Conservation (phyloP, 2,329 filamentous ascomycete species). For the Fusarium duplospermum region DNA sequence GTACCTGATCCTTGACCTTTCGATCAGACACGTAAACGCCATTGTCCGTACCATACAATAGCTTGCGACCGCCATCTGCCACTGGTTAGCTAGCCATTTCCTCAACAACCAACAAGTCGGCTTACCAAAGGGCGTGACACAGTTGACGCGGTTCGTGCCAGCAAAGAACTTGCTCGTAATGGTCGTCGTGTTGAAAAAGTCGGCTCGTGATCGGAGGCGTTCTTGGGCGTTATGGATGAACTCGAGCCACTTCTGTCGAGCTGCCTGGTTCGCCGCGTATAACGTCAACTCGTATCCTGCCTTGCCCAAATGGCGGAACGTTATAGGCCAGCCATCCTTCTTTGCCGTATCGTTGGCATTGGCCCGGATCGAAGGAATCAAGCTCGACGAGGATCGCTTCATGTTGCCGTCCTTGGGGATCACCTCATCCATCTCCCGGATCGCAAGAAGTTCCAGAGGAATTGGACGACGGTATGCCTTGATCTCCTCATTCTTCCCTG, state of each 20-base stretch:
- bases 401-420: conserved; percentile 82
- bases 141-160: conserved; percentile 86
- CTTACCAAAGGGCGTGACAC: conserved; percentile 90
- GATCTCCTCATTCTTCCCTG: conserved; percentile 93
- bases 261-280: conserved; percentile 86
- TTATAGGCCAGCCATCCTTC: conserved; percentile 88
- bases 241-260: conserved; percentile 96
- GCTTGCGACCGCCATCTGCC: conserved; percentile 89
- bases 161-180: conserved; percentile 71
- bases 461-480: conserved; percentile 96
- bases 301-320: conserved; percentile 95
- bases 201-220: conserved; percentile 85
- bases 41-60: conserved; percentile 93
- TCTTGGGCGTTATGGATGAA: conserved; percentile 92
- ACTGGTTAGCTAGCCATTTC: conserved; percentile 26
- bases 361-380: conserved; percentile 70
- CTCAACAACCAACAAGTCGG: conserved; percentile 26
- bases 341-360: conserved; percentile 67
- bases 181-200: conserved; percentile 84
- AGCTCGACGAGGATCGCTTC: conserved; percentile 88
- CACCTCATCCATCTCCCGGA: conserved; percentile 97
- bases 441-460: conserved; percentile 90
- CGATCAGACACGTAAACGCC: conserved; percentile 94
- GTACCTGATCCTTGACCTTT: conserved; percentile 84
- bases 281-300: conserved; percentile 93